Evolutionary conservation across 352 stramenopile species (phyloP), one percentile per base, ranked within the genome.

Genomic region (Pythium diclinum): DNA sequence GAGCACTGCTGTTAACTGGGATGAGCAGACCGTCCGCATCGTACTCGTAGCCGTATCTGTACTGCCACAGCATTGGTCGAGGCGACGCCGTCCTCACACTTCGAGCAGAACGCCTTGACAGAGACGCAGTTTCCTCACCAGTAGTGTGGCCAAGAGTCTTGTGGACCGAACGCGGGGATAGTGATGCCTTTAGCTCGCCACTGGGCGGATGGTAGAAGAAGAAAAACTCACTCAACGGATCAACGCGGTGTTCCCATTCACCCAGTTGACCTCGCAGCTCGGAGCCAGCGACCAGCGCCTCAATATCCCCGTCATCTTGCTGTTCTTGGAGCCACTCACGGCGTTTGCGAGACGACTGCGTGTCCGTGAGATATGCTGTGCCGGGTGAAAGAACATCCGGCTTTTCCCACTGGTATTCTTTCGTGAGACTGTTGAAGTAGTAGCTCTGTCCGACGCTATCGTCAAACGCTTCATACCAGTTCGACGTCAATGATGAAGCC

Each of bases 401-500:
- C 36, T 68, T 74, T 32, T 91, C 78, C 87, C 87, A 95, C 48
- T 87, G 79, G 47, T 87, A 90, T 58, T 94, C 87, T 48, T 86
- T 79, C 3, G 81, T 92, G 49, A 74, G 34, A 9, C 57, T 63
- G 64, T 96, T 92, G 69, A 81, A 96, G 69, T 83, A 96, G 62
- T 94, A 96, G 4, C 71, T 60, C 11, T 76, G 63, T 17, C 85
- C 73, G n/a, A 89, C n/a, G 0, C 59, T 61, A 46, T 96, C 84
- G 30, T 96, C 86, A 33, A 78, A 89, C 13, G 75, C 83, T 71
- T 94, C 83, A 46, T 90, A 91, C 87, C 87, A 95, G 40, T 73
- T 76, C 6, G 51, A 65, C 10, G 28, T 4, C 19, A 23, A 16
- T 14, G 8, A 17, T 7, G 30, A 56, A 23, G 68, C 23, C 25